Percentiles rank a stretch among this genome's conserved stretches.
These are phyloP conservation scores for Corylus avellana DNA, from an alignment of 306 rosid genomes.

Conservation along the genomic window DNA sequence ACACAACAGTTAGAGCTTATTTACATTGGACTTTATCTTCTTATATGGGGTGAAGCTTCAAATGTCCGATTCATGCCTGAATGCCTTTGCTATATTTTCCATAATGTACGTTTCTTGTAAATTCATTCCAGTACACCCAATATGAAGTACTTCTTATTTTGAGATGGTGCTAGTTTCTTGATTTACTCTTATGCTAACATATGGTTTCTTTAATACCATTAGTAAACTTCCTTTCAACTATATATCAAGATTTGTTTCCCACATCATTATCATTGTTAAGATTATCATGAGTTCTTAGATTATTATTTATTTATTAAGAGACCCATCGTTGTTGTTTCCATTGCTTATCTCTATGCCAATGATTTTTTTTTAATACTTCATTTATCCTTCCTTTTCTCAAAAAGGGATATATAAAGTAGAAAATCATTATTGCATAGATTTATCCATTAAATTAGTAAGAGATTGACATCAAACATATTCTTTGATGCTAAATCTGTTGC, in stretches of 20 bases:
- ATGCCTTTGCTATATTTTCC: conserved; percentile 96
- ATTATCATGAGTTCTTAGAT: background rate
- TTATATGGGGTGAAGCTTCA: conserved; percentile 99
- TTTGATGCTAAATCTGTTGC: background rate
- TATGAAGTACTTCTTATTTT: conserved; percentile 24
- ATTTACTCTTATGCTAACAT: background rate
- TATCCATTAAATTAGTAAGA: background rate
- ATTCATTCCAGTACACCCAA: conserved; percentile 18
- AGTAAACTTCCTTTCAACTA: background rate
- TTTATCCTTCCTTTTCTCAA: background rate
- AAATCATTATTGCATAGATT: background rate
- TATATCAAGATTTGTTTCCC: background rate
- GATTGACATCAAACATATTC: background rate
- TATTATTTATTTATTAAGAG: background rate
- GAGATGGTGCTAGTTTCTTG: conserved; percentile 6
- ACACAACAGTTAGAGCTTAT: conserved; percentile 67
- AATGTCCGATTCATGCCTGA: conserved; percentile 98
- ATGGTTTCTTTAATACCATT: background rate
- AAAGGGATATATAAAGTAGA: background rate
- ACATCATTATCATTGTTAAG: background rate
- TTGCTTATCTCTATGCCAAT: background rate
- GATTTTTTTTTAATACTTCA: background rate
- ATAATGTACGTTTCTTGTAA: conserved; percentile 57
- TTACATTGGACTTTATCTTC: conserved; percentile 88
- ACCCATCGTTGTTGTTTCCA: background rate